These are phyloP conservation scores for Beauveria scarabaeidicola DNA, from an alignment of 2,329 filamentous ascomycete genomes.

Conservation along the genomic window DNA sequence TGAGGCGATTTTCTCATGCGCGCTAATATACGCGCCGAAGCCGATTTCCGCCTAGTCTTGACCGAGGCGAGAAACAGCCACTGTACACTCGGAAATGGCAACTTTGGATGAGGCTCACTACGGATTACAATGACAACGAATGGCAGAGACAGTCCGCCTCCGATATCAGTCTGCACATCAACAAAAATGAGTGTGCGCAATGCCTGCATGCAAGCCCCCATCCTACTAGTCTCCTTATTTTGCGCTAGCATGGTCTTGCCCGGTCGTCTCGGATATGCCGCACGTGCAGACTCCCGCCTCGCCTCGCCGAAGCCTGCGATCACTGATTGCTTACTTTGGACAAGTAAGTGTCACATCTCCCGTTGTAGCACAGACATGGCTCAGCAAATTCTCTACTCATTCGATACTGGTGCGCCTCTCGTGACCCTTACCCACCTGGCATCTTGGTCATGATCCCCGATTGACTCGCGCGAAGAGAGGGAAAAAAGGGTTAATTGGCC, in stretches of 20 bases:
- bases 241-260: neutral
- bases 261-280: neutral
- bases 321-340: neutral
- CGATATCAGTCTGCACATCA: neutral
- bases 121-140: too few relatives aligned
- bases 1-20: neutral
- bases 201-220: neutral
- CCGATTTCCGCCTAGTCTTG: neutral
- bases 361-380: neutral
- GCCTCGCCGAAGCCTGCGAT: neutral
- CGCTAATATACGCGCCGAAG: neutral
- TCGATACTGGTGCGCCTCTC: neutral
- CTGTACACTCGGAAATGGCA: neutral
- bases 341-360: neutral
- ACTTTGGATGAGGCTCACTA: neutral
- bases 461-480: neutral
- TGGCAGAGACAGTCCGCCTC: neutral
- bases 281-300: neutral
- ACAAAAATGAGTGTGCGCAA: neutral
- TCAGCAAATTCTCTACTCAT: neutral
- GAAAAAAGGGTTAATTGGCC: neutral
- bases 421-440: neutral
- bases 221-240: neutral
- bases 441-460: neutral
- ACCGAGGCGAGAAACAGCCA: neutral